Evolutionary conservation across 2,329 filamentous ascomycete species (phyloP).

Genomic region (Emergomyces pasteurianus): DNA sequence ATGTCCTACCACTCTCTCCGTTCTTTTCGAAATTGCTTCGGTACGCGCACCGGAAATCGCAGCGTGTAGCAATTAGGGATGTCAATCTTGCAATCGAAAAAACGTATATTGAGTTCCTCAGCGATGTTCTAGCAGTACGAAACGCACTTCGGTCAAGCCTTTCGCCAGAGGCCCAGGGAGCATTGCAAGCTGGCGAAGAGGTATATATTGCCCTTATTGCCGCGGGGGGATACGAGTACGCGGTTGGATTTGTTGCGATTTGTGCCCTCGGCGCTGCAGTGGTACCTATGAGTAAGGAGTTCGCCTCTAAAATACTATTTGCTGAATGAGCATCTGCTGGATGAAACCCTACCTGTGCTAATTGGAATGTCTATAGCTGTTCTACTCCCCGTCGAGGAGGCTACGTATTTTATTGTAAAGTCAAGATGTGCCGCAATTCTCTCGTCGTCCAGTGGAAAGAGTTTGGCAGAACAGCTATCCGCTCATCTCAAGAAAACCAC

Average conservation of each 20-base stretch:
- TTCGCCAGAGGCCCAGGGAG: slow-evolving; percentile 3
- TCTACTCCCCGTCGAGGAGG: slow-evolving; percentile 31
- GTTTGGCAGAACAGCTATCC: slow-evolving; percentile 19
- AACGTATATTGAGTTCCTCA: slow-evolving; percentile 10
- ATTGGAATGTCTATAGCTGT: slow-evolving; percentile 17
- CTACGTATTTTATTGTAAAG: slow-evolving; percentile 34
- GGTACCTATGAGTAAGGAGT: slow-evolving; percentile 28
- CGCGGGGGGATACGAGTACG: slow-evolving; percentile 37
- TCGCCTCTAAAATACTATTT: not conserved
- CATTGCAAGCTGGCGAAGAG: slow-evolving; percentile 12
- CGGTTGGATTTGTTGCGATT: slow-evolving; percentile 37
- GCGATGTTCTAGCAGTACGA: slow-evolving; percentile 9
- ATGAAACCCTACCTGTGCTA: not conserved
- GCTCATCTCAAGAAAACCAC: slow-evolving; percentile 22
- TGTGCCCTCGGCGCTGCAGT: slow-evolving; percentile 36
- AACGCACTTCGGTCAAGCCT: slow-evolving; percentile 5
- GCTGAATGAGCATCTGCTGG: not conserved
- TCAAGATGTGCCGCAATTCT: slow-evolving; percentile 28
- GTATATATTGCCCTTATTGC: slow-evolving; percentile 32
- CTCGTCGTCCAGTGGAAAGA: slow-evolving; percentile 20
- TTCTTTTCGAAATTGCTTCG: slow-evolving; percentile 18
- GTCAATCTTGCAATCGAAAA: slow-evolving; percentile 11
- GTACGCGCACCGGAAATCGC: slow-evolving; percentile 14
- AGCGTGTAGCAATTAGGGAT: slow-evolving; percentile 11
- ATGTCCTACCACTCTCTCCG: slow-evolving; percentile 18